Percentiles rank a stretch among this genome's conserved stretches.
Evolutionary conservation across 1,284 basidiomycete species (phyloP).

Genomic region (Boletus semigastroideus): DNA sequence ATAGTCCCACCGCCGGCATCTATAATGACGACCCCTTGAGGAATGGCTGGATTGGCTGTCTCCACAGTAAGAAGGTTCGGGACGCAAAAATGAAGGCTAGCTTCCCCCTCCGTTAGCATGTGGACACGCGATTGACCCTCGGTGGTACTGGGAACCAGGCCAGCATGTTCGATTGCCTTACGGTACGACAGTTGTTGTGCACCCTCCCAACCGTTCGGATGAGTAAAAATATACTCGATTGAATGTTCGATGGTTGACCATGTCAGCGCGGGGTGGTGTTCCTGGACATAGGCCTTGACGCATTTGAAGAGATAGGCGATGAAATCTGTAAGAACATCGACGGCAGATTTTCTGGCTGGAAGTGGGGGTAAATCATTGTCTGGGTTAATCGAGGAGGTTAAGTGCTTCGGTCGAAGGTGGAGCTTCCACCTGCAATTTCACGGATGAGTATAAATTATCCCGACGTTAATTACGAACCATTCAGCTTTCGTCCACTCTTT

Average conservation of each 20-base stretch:
- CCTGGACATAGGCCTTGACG: background rate
- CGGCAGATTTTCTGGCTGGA: background rate
- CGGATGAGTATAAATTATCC: background rate
- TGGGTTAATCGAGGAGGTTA: background rate
- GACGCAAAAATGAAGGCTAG: background rate
- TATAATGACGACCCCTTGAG: background rate
- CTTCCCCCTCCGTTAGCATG: background rate
- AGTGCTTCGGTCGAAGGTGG: background rate
- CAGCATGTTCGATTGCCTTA: background rate
- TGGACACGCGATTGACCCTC: background rate
- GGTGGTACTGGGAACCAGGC: background rate
- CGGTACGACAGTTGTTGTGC: background rate
- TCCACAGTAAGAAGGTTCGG: background rate
- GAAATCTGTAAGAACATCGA: background rate
- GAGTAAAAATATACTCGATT: background rate
- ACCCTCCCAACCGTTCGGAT: background rate
- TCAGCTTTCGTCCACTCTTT: background rate
- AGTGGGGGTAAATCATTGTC: background rate
- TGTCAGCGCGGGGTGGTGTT: background rate
- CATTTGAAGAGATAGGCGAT: background rate
- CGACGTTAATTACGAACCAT: background rate
- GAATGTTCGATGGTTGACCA: background rate
- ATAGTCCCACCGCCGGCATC: conserved; percentile 1
- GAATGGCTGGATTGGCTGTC: background rate
- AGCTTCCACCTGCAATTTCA: conserved; percentile 1